These are phyloP conservation scores for Spironucleus salmonicida DNA, from an alignment of 208 protist genomes.

Conservation along the genomic window DNA sequence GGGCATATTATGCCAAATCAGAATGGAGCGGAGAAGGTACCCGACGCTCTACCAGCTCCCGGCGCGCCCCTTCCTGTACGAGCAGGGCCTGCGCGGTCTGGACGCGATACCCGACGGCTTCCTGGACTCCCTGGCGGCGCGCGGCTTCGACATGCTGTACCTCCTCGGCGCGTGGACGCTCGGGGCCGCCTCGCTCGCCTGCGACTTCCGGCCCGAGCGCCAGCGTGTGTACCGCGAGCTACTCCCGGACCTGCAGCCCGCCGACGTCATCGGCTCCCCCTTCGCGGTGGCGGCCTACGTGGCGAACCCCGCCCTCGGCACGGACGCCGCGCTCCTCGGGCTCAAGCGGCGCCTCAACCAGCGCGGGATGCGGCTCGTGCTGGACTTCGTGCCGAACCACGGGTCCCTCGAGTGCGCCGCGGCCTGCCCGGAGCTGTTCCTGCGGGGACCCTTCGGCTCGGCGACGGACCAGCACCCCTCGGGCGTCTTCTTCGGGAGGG, in stretches of 20 bases:
- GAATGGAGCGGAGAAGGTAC: background rate
- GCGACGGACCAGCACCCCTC: conserved; percentile 40
- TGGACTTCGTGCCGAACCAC: conserved; percentile 59
- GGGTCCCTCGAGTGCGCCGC: background rate
- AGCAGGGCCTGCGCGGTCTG: conserved; percentile 46
- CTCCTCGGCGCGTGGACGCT: conserved; percentile 56
- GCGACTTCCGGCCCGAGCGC: conserved; percentile 48
- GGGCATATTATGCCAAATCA: too few relatives aligned
- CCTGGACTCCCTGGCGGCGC: conserved; percentile 29
- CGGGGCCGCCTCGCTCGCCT: conserved; percentile 48
- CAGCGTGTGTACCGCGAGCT: conserved; percentile 39
- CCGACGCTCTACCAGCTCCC: conserved; percentile 39
- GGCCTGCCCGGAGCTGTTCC: background rate
- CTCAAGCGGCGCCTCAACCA: conserved; percentile 44
- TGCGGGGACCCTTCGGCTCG: conserved; percentile 28
- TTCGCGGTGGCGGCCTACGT: conserved; percentile 52
- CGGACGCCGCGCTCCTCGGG: conserved; percentile 36
- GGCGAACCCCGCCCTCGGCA: conserved; percentile 46
- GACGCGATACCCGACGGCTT: conserved; percentile 45
- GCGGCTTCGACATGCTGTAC: conserved; percentile 51
- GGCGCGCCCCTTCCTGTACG: conserved; percentile 53
- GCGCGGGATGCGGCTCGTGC: conserved; percentile 48
- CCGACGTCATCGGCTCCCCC: conserved; percentile 58
- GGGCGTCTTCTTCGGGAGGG: conserved; percentile 52
- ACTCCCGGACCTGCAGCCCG: conserved; percentile 49